Evolutionary conservation across 768 basidiomycete species (phyloP).

Genomic region (Austroboletus eburneus): DNA sequence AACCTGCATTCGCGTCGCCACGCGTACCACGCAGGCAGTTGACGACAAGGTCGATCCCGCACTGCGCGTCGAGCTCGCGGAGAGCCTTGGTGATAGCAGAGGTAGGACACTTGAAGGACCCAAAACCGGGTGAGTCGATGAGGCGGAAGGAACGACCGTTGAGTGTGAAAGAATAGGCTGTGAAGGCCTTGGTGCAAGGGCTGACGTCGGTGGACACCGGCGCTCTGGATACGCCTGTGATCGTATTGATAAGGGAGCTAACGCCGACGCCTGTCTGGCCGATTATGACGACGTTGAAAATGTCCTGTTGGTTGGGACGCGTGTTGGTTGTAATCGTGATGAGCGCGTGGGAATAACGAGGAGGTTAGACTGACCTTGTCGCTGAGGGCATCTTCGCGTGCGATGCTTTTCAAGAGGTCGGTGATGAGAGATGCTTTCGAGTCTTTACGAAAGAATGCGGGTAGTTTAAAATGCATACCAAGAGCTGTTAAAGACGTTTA

Average conservation of each 20-base stretch:
- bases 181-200: conserved; percentile 25
- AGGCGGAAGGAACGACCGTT: conserved; percentile 28
- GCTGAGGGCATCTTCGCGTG: conserved; percentile 17
- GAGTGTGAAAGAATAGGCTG: conserved; percentile 21
- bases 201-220: conserved; percentile 27
- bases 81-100: conserved; percentile 24
- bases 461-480: conserved; percentile 24
- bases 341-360: not conserved
- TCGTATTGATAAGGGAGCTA: conserved; percentile 41
- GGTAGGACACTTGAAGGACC: conserved; percentile 25
- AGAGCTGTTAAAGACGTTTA: conserved; percentile 2
- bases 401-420: conserved; percentile 22
- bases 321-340: not conserved
- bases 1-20: conserved; percentile 26
- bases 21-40: conserved; percentile 27
- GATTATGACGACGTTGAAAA: conserved; percentile 30
- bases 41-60: conserved; percentile 26
- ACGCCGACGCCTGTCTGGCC: conserved; percentile 33
- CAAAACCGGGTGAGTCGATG: conserved; percentile 29
- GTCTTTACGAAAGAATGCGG: conserved; percentile 26
- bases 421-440: conserved; percentile 20
- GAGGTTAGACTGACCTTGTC: conserved; percentile 19
- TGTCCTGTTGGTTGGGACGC: conserved; percentile 11
- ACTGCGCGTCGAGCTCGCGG: conserved; percentile 26
- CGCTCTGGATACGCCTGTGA: conserved; percentile 18